Evolutionary conservation across 257 asterid species (phyloP), one percentile per base, ranked within the genome.

Genomic region (Petunia secreta): DNA sequence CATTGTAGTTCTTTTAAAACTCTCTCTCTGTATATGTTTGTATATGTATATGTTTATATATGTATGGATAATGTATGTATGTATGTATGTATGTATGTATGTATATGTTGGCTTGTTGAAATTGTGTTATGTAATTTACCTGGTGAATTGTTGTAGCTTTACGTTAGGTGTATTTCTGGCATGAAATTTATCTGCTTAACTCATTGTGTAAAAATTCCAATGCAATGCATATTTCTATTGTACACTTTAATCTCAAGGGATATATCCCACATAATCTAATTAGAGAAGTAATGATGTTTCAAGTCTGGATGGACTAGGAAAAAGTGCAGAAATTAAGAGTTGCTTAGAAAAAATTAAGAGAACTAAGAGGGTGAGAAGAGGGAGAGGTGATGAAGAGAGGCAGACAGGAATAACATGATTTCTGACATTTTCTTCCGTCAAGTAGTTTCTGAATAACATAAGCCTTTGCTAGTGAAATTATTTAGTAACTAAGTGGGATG

Each of bases 241-340:
- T 71, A 39, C 43, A 71, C 39, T 71, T 71, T 6, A 48, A 71
- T 48, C 9, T 71, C 43, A 34, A 34, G 34, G 60, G 76, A 39
- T 71, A 5, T 71, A 71, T 71, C 77, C 44, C 50, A 50, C 77
- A 34, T 25, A 71, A 71, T 43, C 77, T 71, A 46, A 34, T 2
- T 71, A 71, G 59, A 55, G 77, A 71, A 25, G 48, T 48, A 25
- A 6, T 71, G 40, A 4, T 25, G 77, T 48, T 48, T 36, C 34
- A 43, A 48, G 59, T 25, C 77, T 46, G 77, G 71, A 25, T 48
- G 60, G 50, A 48, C 60, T 48, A 9, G 9, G 41, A 10, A 46
- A 46, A 46, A 25, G n/a, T 46, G 76, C 59, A 46, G 76, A 69
- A 48, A 69, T 25, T 69, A 46, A 4, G 76, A 69, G 41, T 69